phyloP scores from a whole-genome alignment of 2,329 filamentous ascomycete genomes.

The Waltergamsia citrina region DNA sequence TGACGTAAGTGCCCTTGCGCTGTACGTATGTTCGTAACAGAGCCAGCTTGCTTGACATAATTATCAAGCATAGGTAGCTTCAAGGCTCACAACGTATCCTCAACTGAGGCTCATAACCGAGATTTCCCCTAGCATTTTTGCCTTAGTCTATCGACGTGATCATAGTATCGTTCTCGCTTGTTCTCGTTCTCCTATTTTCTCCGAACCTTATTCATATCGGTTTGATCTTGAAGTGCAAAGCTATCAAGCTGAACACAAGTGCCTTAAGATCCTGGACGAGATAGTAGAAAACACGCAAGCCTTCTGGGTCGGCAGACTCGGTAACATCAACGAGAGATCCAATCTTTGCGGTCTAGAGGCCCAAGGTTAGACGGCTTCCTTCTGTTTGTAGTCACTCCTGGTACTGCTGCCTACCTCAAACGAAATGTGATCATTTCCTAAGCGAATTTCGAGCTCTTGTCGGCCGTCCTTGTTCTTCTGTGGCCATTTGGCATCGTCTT shows the following conservation, averaged over 20 bases:
- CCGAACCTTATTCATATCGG: slow-evolving; percentile 43
- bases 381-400: neutral
- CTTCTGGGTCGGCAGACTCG: slow-evolving; percentile 91
- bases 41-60: no score
- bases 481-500: slow-evolving; percentile 98
- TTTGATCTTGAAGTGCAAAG: slow-evolving; percentile 94
- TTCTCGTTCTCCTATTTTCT: neutral
- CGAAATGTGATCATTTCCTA: slow-evolving; percentile 93
- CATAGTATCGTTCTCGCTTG: neutral
- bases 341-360: slow-evolving; percentile 82
- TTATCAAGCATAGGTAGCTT: no score
- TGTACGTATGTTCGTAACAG: no score
- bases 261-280: slow-evolving; percentile 96
- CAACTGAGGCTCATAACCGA: no score
- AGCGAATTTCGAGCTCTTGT: slow-evolving; percentile 88
- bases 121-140: no score
- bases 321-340: slow-evolving; percentile 94
- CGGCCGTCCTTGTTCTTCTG: slow-evolving; percentile 98
- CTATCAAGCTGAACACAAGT: slow-evolving; percentile 90
- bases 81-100: no score
- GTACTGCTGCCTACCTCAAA: slow-evolving; percentile 65
- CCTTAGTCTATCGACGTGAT: neutral
- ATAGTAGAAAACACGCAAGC: slow-evolving; percentile 95
- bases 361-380: slow-evolving; percentile 2
- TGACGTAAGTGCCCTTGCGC: no score